These are phyloP conservation scores for Ilyonectria robusta DNA, from an alignment of 2,329 filamentous ascomycete genomes.

Conservation along the genomic window DNA sequence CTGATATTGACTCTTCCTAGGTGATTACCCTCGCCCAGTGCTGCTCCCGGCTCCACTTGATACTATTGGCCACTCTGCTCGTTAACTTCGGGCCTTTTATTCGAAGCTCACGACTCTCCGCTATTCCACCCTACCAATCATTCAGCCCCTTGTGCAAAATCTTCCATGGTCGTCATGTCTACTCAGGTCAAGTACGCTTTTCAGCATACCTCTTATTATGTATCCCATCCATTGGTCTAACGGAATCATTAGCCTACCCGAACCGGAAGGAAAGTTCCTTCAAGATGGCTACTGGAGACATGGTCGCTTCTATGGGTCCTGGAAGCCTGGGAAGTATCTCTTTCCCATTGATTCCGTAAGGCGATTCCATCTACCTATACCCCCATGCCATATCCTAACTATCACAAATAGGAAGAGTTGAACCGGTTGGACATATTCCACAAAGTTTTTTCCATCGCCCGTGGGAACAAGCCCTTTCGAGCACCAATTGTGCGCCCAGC, in stretches of 20 bases:
- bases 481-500: constrained; percentile 33
- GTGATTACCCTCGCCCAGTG: background rate
- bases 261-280: constrained; percentile 38
- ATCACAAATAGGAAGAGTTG: constrained; percentile 71
- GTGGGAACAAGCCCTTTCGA: constrained; percentile 58
- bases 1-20: constrained; percentile 8
- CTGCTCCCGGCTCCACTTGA: background rate
- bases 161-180: constrained; percentile 50
- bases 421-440: constrained; percentile 88
- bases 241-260: constrained; percentile 34
- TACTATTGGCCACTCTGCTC: background rate
- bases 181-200: constrained; percentile 48
- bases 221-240: constrained; percentile 31
- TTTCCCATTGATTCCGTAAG: constrained; percentile 83
- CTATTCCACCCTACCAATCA: background rate
- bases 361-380: background rate
- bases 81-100: background rate
- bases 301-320: constrained; percentile 79
- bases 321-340: constrained; percentile 78
- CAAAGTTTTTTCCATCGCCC: constrained; percentile 79
- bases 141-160: background rate
- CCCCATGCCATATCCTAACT: constrained; percentile 32
- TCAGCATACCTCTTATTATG: background rate
- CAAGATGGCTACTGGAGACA: constrained; percentile 67
- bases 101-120: background rate